Evolutionary conservation across 345 rosid genomes (phyloP).

Genomic region (Microcos paniculata): DNA sequence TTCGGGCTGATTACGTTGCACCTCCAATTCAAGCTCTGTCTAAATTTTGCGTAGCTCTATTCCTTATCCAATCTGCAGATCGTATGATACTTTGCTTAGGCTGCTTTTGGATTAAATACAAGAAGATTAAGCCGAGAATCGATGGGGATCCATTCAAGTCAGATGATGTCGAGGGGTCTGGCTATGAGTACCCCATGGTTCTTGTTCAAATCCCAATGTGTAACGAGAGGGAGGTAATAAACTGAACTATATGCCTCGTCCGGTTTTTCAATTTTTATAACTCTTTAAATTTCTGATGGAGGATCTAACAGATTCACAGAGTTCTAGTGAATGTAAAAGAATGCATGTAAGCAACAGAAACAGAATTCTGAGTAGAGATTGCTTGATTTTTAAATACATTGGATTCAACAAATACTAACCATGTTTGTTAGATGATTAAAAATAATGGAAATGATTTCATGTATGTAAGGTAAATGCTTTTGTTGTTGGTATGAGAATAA

Average conservation of each 20-base stretch:
- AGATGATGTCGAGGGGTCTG: slow-evolving; percentile 52
- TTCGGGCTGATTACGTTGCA: slow-evolving; percentile 70
- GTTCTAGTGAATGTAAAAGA: neutral
- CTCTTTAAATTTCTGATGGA: neutral
- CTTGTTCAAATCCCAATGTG: slow-evolving; percentile 93
- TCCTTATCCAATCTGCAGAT: slow-evolving; percentile 74
- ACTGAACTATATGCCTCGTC: neutral
- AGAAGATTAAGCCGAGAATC: slow-evolving; percentile 63
- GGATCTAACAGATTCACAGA: no score
- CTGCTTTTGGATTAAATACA: slow-evolving; percentile 78
- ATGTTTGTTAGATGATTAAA: neutral
- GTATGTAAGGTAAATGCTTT: neutral
- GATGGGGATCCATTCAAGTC: slow-evolving; percentile 54
- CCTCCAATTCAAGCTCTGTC: slow-evolving; percentile 62
- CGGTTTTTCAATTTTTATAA: neutral
- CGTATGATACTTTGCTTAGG: slow-evolving; percentile 74
- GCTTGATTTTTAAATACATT: neutral
- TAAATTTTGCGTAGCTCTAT: slow-evolving; percentile 62
- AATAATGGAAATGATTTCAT: neutral
- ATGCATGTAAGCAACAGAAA: neutral
- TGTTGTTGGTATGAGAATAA: neutral
- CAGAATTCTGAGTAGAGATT: no score
- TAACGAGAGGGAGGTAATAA: slow-evolving; percentile 73
- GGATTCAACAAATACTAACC: neutral
- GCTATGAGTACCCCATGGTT: slow-evolving; percentile 66